Conservation (phyloP, 129 eudicot genomes). For the Chrysanthemum seticuspe region DNA sequence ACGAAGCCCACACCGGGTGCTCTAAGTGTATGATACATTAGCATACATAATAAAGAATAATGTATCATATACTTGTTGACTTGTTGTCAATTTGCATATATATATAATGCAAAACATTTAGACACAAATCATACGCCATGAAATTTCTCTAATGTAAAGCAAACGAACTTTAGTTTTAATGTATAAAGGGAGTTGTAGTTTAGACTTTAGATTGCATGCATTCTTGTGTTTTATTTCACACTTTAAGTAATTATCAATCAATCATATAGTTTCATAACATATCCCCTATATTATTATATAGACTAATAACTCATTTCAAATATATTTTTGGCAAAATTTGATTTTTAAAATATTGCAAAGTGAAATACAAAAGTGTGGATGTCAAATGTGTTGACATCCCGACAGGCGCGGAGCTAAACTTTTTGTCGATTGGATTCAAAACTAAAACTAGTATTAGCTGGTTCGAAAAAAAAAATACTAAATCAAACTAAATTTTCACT, state of each 20-base stretch:
- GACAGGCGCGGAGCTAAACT: too few species aligned
- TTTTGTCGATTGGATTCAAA: too few species aligned
- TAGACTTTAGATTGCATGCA: background rate
- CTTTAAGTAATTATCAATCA: slow-evolving; percentile 13
- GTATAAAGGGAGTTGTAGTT: background rate
- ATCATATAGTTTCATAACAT: background rate
- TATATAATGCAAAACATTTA: slow-evolving; percentile 8
- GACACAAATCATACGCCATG: slow-evolving; percentile 7
- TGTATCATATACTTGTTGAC: background rate
- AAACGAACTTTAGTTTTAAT: background rate
- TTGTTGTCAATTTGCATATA: slow-evolving; percentile 9
- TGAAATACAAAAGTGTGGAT: too few species aligned
- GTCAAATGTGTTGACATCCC: too few species aligned
- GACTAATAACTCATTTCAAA: background rate
- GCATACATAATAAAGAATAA: background rate
- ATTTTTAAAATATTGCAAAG: background rate
- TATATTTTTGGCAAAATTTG: background rate
- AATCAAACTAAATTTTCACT: too few species aligned
- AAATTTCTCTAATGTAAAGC: background rate
- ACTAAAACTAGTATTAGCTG: too few species aligned
- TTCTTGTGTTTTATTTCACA: background rate
- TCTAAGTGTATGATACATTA: too few species aligned
- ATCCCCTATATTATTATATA: background rate
- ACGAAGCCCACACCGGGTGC: too few species aligned
- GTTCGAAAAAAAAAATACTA: too few species aligned